phyloP scores from a whole-genome alignment of 176 grass and related monocot genomes.

The Aegilops sharonensis region DNA sequence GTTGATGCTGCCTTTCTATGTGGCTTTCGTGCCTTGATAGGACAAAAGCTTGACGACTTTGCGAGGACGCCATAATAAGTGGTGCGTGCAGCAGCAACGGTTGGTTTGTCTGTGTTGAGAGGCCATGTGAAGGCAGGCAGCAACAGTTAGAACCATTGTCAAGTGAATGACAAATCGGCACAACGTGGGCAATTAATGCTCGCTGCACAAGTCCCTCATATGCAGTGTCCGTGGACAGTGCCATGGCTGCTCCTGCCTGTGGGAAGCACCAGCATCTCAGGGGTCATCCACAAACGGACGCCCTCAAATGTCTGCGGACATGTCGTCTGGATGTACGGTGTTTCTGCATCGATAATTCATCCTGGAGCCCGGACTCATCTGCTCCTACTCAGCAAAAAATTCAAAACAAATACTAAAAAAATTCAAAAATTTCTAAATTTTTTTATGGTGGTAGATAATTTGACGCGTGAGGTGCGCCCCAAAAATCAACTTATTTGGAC shows the following conservation, averaged over 20 bases:
- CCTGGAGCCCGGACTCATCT: no score
- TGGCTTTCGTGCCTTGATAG: constrained; percentile 17
- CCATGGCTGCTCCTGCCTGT: background rate
- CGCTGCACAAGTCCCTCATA: background rate
- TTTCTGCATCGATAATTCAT: no score
- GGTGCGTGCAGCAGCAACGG: no score
- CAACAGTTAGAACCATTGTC: background rate
- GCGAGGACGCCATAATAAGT: background rate
- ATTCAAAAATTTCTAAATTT: no score
- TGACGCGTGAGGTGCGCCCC: no score
- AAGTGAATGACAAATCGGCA: background rate
- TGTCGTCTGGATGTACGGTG: no score
- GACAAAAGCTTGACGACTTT: constrained; percentile 9
- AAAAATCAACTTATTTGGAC: no score
- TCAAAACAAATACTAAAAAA: no score
- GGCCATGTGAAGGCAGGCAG: background rate
- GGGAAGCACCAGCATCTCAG: background rate
- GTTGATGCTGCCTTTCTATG: background rate
- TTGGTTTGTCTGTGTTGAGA: background rate
- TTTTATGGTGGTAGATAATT: no score
- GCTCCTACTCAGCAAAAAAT: no score
- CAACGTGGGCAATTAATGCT: background rate
- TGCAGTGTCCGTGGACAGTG: background rate
- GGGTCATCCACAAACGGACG: no score
- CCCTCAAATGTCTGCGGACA: no score